Base-by-base conservation (phyloP, 2,329 filamentous ascomycete genomes). In the Colletotrichum sp. region DNA sequence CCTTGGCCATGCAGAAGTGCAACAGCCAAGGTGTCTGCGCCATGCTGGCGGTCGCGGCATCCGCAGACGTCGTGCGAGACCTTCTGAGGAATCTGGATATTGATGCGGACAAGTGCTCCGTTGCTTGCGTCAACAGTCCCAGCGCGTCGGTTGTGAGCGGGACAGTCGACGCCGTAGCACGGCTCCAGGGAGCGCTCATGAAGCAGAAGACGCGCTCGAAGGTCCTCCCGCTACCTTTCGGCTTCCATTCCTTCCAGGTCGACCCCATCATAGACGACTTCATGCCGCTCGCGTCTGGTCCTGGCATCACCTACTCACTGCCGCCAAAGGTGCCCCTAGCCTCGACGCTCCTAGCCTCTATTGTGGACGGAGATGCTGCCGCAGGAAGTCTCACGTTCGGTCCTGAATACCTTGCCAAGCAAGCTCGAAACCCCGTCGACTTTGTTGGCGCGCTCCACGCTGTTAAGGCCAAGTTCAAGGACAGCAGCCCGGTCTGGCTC, bases 101-200 rank as follows among this genome's bases (percentile, higher is more conserved):
- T 26, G 21, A 58, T 30, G 26, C 24, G 9, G 24, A 58, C 8
- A 26, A 26, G 21, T 66, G 67, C 34, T 24, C 18, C 3, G n/a
- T 65, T 7, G 77, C 93, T 2, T 95, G 94, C 83, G 88, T 93
- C 80, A 95, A 95, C 80, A 89, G 90, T 0, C 90, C 89, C 0
- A 85, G 88, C 48, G 91, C 93, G 79, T 93, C 89, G 36, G 92
- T 94, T 16, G 83, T 94, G 24, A 89, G 90, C 78, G 87, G 91
- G 12, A 34, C n/a, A 7, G 60, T 43, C 34, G 60, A 36, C 18
- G 55, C 13, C 15, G 26, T 58, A 18, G 55, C 55, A 58, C 21
- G 26, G 3, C 16, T 58, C 5, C 43, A 52, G 2, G 43, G 43
- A 21, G 43, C 43, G n/a, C 43, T 52, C n/a, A 52, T 52, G 43